Base-by-base conservation (phyloP, 2,329 filamentous ascomycete genomes). In the Phialophora tarda region DNA sequence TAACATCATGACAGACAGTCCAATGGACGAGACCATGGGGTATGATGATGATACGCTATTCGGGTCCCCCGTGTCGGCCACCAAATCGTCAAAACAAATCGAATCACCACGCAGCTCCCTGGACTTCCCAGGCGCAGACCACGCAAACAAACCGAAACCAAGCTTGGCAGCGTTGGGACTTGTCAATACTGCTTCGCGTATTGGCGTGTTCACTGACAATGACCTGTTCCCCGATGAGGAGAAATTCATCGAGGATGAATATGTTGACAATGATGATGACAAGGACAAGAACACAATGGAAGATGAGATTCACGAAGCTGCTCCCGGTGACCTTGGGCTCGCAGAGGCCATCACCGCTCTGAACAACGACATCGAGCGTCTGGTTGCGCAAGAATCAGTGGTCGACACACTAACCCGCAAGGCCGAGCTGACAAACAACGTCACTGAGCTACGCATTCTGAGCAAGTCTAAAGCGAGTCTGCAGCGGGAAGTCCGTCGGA, bases 401-500 rank as follows among this genome's bases (percentile, higher is more conserved):
- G 88, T 99, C 21, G 92, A 97, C 73, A 96, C 94, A 1, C 81
- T 99, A 65, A 95, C 92, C 2, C 88, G 91, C 64, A 99, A 99
- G 79, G 95, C 96, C 0, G 95, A 99, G 77, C 82, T 99, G 60
- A 99, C 95, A 1, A 99, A 99, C 77, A 99, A 99, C 75, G 93
- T 90, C 14, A 92, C 94, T 1, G 95, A 99, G 77, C 78, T 99
- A 60, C 87, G 95, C 38, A 98, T 99, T 68, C 78, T 99, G 59
- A 88, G 90, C 62, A 99, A 99, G 77, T 97, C 93, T 0, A 97
- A 95, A 77, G 89, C 93, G 34, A 99, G 95, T 77, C 81, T 99
- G 64, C 91, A 96, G 74, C 86, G 95, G 71, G 95, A 99, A 77
- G 93, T 98, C 62, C 87, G 92, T 64, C 88, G 93, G 38, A 99